Conservation (phyloP, 495 filamentous ascomycete species). For the Bombardia bombarda region DNA sequence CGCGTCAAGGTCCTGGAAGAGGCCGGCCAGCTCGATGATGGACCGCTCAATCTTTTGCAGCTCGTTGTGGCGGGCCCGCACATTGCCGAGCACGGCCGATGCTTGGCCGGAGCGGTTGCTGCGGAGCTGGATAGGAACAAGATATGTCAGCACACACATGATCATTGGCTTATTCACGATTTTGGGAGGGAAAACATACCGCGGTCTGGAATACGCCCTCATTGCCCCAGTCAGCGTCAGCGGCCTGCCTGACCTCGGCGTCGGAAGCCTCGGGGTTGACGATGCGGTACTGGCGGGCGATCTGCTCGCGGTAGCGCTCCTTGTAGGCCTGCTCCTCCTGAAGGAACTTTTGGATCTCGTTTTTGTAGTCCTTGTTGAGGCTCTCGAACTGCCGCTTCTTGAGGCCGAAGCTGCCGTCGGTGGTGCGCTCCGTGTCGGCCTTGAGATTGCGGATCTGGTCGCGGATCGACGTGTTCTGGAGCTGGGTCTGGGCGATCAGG, state of each 20-base stretch:
- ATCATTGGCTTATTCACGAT: neutral
- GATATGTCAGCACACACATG: neutral
- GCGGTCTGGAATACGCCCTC: conserved; percentile 72
- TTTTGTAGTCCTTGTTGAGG: conserved; percentile 57
- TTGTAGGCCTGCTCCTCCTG: conserved; percentile 58
- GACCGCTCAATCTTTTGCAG: conserved; percentile 64
- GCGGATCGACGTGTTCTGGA: conserved; percentile 56
- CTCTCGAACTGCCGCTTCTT: conserved; percentile 56
- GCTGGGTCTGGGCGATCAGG: conserved; percentile 55
- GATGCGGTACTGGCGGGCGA: conserved; percentile 65
- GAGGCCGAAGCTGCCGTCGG: conserved; percentile 40
- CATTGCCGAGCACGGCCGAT: conserved; percentile 56
- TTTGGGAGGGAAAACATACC: conserved; percentile 35
- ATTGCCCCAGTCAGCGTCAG: conserved; percentile 60
- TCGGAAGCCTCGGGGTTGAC: conserved; percentile 67
- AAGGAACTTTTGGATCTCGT: conserved; percentile 53
- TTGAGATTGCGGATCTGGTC: conserved; percentile 63
- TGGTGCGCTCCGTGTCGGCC: conserved; percentile 49
- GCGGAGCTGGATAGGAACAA: conserved; percentile 47
- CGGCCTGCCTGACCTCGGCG: conserved; percentile 52
- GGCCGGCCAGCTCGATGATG: conserved; percentile 52
- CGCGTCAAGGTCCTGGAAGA: conserved; percentile 62
- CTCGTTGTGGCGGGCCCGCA: conserved; percentile 70
- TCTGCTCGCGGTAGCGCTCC: conserved; percentile 59
- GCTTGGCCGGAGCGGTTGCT: conserved; percentile 61